Evolutionary conservation across 257 asterid species (phyloP).

Genomic region (Lithospermum erythrorhizon): DNA sequence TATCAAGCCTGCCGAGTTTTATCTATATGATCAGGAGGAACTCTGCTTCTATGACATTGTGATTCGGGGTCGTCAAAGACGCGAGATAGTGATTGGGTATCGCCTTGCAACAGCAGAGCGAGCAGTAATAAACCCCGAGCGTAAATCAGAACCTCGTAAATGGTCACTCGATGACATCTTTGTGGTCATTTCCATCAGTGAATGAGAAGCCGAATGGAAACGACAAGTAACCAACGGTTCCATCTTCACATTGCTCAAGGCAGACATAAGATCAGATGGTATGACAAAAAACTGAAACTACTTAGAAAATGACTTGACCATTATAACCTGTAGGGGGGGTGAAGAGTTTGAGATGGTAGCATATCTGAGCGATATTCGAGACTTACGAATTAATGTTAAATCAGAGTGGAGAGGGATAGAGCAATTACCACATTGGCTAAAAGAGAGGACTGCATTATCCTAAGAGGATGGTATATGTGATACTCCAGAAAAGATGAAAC

Average conservation of each 20-base stretch:
- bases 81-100: slow-evolving; percentile 73
- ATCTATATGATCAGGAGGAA: slow-evolving; percentile 89
- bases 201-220: slow-evolving; percentile 16
- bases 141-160: slow-evolving; percentile 47
- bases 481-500: no score
- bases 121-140: slow-evolving; percentile 71
- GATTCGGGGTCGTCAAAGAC: slow-evolving; percentile 74
- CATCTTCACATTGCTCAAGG: neutral
- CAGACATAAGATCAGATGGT: neutral
- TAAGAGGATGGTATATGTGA: no score
- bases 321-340: neutral
- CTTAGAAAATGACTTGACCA: neutral
- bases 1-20: slow-evolving; percentile 90
- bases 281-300: no score
- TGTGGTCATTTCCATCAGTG: slow-evolving; percentile 64
- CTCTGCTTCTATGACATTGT: slow-evolving; percentile 71
- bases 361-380: neutral
- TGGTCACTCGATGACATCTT: slow-evolving; percentile 88
- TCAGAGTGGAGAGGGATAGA: no score
- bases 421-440: no score
- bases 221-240: neutral
- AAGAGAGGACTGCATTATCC: no score
- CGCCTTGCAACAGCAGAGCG: slow-evolving; percentile 66
- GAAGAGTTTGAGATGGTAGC: neutral
- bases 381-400: no score